These are phyloP conservation scores for Penicillium digitatum DNA, from an alignment of 2,329 filamentous ascomycete species.

Conservation along the genomic window DNA sequence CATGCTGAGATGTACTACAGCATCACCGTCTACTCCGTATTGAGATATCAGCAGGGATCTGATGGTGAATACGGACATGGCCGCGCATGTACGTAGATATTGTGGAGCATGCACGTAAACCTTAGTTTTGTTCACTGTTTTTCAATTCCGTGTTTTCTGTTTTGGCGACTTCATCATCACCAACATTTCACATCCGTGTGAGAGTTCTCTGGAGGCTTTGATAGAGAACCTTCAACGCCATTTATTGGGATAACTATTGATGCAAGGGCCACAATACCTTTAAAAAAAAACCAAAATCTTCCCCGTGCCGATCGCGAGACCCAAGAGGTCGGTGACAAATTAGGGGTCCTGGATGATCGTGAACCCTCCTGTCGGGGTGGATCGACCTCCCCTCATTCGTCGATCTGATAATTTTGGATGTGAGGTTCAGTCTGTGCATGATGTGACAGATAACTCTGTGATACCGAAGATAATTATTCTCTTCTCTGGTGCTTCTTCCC, in stretches of 20 bases:
- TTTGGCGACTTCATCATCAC: background rate
- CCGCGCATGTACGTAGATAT: background rate
- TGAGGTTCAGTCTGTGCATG: conserved; percentile 23
- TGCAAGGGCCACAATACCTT: conserved; percentile 34
- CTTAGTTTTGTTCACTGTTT: background rate
- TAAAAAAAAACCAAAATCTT: conserved; percentile 13
- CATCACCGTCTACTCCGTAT: too few relatives aligned
- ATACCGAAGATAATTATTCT: conserved; percentile 9
- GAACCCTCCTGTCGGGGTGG: conserved; percentile 20
- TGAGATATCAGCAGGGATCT: conserved; percentile 7
- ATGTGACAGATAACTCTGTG: conserved; percentile 34
- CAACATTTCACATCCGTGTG: background rate
- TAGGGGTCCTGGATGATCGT: conserved; percentile 26
- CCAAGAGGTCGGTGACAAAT: conserved; percentile 36
- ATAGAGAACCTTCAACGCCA: conserved; percentile 8
- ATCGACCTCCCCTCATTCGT: conserved; percentile 30
- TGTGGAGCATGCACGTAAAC: background rate
- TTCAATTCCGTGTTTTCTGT: background rate
- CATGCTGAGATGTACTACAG: conserved; percentile 1
- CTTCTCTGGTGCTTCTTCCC: conserved; percentile 10
- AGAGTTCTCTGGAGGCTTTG: background rate
- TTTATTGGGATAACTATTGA: conserved; percentile 33
- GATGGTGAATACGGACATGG: background rate
- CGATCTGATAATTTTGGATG: conserved; percentile 20
- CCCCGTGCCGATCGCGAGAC: conserved; percentile 32